Base-by-base conservation (phyloP, 345 rosid genomes). In the Eucalyptus leucophloia region DNA sequence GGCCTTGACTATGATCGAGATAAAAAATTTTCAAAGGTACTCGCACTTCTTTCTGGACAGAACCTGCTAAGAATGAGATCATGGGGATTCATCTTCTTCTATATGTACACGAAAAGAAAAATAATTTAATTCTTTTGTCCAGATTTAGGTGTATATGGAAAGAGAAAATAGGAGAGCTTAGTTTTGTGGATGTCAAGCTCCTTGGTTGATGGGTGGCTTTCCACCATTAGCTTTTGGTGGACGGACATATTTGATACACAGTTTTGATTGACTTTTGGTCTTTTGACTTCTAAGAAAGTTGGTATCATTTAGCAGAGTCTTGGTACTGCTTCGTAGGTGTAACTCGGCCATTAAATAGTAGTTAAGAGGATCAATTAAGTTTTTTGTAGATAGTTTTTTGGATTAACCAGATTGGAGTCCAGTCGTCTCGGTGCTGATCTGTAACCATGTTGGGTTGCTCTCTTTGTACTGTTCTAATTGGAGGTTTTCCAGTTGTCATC, bases 1-100 rank as follows among this genome's bases (percentile, higher is more conserved):
- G 97, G 99, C 51, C 98, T 98, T 91, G 97, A 98, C 94, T 97
- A 97, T 93, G 99, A 97, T 50, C 98, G 99, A 87, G 99, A 98
- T 90, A 98, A 97, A 92, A 98, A 94, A 93, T 98, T 98, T 92
- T 96, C 99, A 30, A 98, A 97, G 99, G 99, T 98, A 97, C 92
- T 89, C 91, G 91, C 94, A 88, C 90, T 95, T 94, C 97, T 94
- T 98, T 96, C 98, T 92, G 62, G 89, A 91, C 92, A 91, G 90
- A 94, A 86, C 37, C 45, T 58, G 49, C 18, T 16, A 60, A 72
- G 67, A 34, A 87, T 51, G n/a, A 4, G 18, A 24, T 45, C 32
- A 34, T 37, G 65, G 42, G 28, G 44, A 50, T 44, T 37, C 67
- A 34, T 51, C 44, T 21, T 50, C 45, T 26, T n/a, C 40, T 53